These are phyloP conservation scores for Pyronema omphalodes DNA, from an alignment of 495 filamentous ascomycete genomes.

Conservation along the genomic window DNA sequence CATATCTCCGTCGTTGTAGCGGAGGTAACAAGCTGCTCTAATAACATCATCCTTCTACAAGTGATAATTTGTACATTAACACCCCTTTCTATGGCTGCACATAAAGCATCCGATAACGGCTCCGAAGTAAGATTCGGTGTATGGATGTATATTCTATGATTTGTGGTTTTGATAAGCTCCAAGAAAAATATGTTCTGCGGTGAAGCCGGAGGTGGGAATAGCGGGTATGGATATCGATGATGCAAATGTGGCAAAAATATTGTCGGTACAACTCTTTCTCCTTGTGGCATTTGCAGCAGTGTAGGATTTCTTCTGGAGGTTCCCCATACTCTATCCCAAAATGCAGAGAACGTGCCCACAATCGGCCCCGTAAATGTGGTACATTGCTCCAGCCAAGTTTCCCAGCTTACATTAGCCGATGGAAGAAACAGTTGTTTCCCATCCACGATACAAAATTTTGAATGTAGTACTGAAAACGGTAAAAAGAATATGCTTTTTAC, in stretches of 20 bases:
- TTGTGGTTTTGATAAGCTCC: conserved; percentile 33
- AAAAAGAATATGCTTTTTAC: conserved; percentile 54
- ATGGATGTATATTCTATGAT: conserved; percentile 40
- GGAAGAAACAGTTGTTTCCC: conserved; percentile 40
- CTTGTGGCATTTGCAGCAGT: neutral
- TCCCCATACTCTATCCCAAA: conserved; percentile 41
- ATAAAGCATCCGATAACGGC: conserved; percentile 35
- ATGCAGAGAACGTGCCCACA: conserved; percentile 35
- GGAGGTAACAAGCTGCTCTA: conserved; percentile 55
- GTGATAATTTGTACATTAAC: conserved; percentile 46
- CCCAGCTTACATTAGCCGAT: conserved; percentile 61
- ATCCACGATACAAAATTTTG: conserved; percentile 58
- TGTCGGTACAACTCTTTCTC: conserved; percentile 23
- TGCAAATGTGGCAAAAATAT: conserved; percentile 51
- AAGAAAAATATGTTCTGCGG: conserved; percentile 49
- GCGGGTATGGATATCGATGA: conserved; percentile 41
- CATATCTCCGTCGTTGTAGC: conserved; percentile 35
- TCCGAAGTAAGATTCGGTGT: conserved; percentile 52
- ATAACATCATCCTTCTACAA: conserved; percentile 45
- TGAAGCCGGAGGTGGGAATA: conserved; percentile 38
- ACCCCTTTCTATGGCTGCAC: conserved; percentile 32
- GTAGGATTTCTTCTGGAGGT: conserved; percentile 3
- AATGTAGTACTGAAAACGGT: conserved; percentile 60
- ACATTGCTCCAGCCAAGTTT: conserved; percentile 55
- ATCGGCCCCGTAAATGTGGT: conserved; percentile 39